Percentiles rank a stretch among this genome's conserved stretches.
Evolutionary conservation across 768 basidiomycete genomes (phyloP).

Genomic region (Suillus discolor): DNA sequence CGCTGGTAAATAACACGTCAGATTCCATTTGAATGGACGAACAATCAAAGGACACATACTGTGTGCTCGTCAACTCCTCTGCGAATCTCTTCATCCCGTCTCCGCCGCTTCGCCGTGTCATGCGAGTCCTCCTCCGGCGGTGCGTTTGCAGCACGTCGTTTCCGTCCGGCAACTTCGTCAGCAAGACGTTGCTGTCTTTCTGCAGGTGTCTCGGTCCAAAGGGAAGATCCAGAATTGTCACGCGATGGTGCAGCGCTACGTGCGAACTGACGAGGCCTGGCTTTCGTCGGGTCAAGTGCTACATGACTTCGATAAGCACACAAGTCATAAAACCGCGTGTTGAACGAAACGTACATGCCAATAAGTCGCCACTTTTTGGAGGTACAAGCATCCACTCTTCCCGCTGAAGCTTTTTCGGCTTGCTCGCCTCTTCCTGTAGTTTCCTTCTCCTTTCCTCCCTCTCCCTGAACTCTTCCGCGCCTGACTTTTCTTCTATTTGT

Average conservation of each 20-base stretch:
- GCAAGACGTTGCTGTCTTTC: slow-evolving; percentile 90
- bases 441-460: slow-evolving; percentile 78
- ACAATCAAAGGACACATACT: slow-evolving; percentile 40
- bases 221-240: slow-evolving; percentile 52
- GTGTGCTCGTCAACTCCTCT: slow-evolving; percentile 80
- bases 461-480: slow-evolving; percentile 82
- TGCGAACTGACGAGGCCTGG: slow-evolving; percentile 83
- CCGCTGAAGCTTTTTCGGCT: slow-evolving; percentile 77
- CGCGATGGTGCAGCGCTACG: slow-evolving; percentile 46
- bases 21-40: neutral
- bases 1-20: slow-evolving; percentile 30
- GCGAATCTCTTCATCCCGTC: slow-evolving; percentile 69
- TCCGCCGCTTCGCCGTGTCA: slow-evolving; percentile 54
- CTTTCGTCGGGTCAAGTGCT: slow-evolving; percentile 88
- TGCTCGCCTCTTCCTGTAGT: slow-evolving; percentile 74
- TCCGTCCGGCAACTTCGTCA: slow-evolving; percentile 94
- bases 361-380: slow-evolving; percentile 77
- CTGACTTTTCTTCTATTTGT: slow-evolving; percentile 50
- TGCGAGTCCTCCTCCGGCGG: slow-evolving; percentile 38
- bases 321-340: neutral
- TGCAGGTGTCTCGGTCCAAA: slow-evolving; percentile 98
- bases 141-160: slow-evolving; percentile 66
- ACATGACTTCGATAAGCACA: neutral
- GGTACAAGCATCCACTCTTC: slow-evolving; percentile 99
- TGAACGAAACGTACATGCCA: slow-evolving; percentile 62